These are phyloP conservation scores for Phaeosphaeriaceae sp. DNA, from an alignment of 2,329 filamentous ascomycete species.

Conservation along the genomic window DNA sequence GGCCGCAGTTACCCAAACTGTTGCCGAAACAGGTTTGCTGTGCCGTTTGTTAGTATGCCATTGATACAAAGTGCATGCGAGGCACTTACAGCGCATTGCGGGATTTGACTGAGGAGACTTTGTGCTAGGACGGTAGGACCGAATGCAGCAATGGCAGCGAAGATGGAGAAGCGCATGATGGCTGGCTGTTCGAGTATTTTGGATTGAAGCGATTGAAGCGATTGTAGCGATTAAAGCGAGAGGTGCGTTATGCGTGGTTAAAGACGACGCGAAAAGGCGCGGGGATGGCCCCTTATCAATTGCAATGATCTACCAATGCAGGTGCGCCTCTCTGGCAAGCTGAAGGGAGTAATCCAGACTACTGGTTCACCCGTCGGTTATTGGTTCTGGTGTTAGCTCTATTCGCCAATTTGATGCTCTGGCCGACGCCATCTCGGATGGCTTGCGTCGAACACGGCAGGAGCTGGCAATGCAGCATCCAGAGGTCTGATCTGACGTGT, in stretches of 20 bases:
- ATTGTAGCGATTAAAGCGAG: background rate
- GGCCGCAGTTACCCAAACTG: conserved; percentile 48
- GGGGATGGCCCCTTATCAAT: conserved; percentile 3
- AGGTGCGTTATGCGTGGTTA: background rate
- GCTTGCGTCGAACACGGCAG: background rate
- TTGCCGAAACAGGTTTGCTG: conserved; percentile 47
- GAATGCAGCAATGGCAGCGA: conserved; percentile 31
- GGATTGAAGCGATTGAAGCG: background rate
- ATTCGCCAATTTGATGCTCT: background rate
- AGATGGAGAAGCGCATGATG: conserved; percentile 37
- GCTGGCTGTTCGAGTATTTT: background rate
- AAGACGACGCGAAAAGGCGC: background rate
- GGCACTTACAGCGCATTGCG: conserved; percentile 35
- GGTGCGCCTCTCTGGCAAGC: background rate
- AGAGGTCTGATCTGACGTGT: background rate
- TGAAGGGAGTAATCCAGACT: conserved; percentile 4
- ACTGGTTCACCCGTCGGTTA: background rate
- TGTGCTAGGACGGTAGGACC: conserved; percentile 36
- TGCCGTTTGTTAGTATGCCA: background rate
- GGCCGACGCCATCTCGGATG: background rate
- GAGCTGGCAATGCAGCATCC: background rate
- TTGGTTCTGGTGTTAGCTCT: background rate
- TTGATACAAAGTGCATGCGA: background rate
- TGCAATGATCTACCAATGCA: background rate
- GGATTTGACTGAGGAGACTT: conserved; percentile 27